phyloP scores from a whole-genome alignment of 768 basidiomycete genomes.

The Termitomyces sp. region DNA sequence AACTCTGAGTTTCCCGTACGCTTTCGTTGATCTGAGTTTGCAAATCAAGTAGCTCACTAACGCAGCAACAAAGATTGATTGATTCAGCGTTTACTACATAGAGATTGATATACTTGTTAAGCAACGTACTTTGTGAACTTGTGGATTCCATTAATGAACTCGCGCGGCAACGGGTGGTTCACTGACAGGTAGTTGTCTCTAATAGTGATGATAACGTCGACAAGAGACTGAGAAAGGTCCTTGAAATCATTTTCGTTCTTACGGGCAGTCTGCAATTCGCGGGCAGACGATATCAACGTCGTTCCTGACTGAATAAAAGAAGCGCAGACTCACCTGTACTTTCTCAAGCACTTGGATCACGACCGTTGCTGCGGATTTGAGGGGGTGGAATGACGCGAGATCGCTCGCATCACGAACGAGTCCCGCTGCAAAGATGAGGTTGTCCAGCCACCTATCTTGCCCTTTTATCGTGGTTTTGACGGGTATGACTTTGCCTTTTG shows the following conservation, averaged over 20 bases:
- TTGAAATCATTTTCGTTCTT: background rate
- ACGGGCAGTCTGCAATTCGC: background rate
- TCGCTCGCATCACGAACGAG: background rate
- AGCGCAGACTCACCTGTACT: background rate
- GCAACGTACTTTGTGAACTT: background rate
- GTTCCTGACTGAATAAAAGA: too few relatives aligned
- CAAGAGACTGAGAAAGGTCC: background rate
- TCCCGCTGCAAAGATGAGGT: background rate
- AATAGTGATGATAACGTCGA: background rate
- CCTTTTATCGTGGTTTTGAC: background rate
- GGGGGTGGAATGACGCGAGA: background rate
- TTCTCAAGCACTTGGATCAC: background rate
- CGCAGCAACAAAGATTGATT: background rate
- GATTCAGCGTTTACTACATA: background rate
- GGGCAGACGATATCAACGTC: background rate
- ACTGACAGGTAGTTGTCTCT: background rate
- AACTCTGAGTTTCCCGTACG: background rate
- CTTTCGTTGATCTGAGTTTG: background rate
- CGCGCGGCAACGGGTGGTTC: background rate
- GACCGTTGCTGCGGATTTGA: background rate
- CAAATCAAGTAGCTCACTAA: background rate
- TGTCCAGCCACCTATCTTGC: background rate
- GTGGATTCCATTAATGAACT: background rate
- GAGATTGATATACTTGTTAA: background rate
- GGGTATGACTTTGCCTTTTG: background rate